phyloP scores from a whole-genome alignment of 2,329 filamentous ascomycete species.

The Ramichloridium luteum region DNA sequence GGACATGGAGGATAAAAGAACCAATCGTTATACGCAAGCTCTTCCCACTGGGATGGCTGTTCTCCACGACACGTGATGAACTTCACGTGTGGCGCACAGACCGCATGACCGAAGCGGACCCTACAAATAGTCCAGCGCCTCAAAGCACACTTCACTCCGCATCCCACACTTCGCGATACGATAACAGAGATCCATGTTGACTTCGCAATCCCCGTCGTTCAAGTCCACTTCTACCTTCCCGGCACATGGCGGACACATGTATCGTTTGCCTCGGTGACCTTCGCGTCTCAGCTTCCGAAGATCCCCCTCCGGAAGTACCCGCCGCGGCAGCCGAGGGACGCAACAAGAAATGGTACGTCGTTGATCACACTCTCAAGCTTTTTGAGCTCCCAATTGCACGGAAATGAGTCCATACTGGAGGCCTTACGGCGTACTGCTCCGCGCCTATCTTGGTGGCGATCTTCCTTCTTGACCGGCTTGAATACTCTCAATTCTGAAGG shows the following conservation, averaged over 20 bases:
- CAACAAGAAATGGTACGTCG: constrained; percentile 23
- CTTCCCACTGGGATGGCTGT: too few relatives aligned
- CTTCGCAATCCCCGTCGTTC: too few relatives aligned
- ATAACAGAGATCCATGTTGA: too few relatives aligned
- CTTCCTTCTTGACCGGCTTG: constrained; percentile 30
- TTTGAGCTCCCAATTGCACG: too few relatives aligned
- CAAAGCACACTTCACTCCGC: constrained; percentile 6
- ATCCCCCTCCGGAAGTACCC: constrained; percentile 28
- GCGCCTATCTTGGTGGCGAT: constrained; percentile 15
- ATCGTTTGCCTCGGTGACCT: constrained; percentile 63
- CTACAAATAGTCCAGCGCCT: too few relatives aligned
- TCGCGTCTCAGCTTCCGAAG: constrained; percentile 44
- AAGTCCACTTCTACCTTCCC: constrained; percentile 6
- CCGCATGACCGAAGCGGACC: too few relatives aligned
- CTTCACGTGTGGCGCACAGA: too few relatives aligned
- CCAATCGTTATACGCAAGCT: too few relatives aligned
- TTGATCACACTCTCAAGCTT: too few relatives aligned
- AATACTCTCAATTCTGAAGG: constrained; percentile 22
- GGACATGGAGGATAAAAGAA: too few relatives aligned
- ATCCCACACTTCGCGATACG: constrained; percentile 6
- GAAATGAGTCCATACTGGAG: constrained; percentile 20
- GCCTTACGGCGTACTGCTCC: constrained; percentile 14
- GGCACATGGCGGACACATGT: constrained; percentile 52
- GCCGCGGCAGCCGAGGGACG: constrained; percentile 13
- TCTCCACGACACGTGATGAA: too few relatives aligned